Evolutionary conservation across 2,329 filamentous ascomycete genomes (phyloP).

Genomic region (Cytospora schulzeri): DNA sequence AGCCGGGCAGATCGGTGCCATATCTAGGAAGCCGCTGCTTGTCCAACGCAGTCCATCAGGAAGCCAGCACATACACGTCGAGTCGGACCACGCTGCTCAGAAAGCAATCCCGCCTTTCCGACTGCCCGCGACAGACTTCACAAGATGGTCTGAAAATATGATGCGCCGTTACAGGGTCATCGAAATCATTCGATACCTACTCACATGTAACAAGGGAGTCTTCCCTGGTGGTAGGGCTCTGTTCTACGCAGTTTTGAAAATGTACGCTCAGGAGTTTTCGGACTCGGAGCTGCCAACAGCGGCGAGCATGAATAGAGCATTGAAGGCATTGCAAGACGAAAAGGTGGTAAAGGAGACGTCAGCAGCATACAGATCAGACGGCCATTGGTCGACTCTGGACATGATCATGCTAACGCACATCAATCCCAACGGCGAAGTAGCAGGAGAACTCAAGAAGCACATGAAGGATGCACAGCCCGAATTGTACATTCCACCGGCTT

Average conservation of each 20-base stretch:
- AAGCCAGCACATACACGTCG: not conserved
- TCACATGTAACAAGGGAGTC: slow-evolving; percentile 46
- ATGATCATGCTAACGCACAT: slow-evolving; percentile 46
- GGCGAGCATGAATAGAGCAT: slow-evolving; percentile 15
- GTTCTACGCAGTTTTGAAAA: slow-evolving; percentile 49
- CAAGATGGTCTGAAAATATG: slow-evolving; percentile 12
- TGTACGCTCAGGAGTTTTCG: slow-evolving; percentile 47
- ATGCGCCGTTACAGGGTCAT: slow-evolving; percentile 38
- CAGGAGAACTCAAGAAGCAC: slow-evolving; percentile 47
- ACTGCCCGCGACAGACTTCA: slow-evolving; percentile 30
- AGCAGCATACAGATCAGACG: slow-evolving; percentile 22
- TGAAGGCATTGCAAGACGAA: slow-evolving; percentile 39
- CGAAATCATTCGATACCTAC: slow-evolving; percentile 46
- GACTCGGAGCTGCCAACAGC: slow-evolving; percentile 40
- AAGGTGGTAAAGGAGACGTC: slow-evolving; percentile 20
- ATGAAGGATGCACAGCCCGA: slow-evolving; percentile 51
- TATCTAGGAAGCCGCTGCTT: not conserved
- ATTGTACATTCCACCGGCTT: slow-evolving; percentile 45
- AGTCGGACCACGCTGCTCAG: slow-evolving; percentile 1
- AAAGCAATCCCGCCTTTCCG: slow-evolving; percentile 14
- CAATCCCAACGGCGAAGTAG: slow-evolving; percentile 46
- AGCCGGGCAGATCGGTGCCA: not conserved
- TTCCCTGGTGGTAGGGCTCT: slow-evolving; percentile 55
- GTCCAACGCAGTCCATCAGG: not conserved
- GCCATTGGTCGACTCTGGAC: slow-evolving; percentile 23